Base-by-base conservation (phyloP, 2,329 filamentous ascomycete species). In the Neonectria faginata region DNA sequence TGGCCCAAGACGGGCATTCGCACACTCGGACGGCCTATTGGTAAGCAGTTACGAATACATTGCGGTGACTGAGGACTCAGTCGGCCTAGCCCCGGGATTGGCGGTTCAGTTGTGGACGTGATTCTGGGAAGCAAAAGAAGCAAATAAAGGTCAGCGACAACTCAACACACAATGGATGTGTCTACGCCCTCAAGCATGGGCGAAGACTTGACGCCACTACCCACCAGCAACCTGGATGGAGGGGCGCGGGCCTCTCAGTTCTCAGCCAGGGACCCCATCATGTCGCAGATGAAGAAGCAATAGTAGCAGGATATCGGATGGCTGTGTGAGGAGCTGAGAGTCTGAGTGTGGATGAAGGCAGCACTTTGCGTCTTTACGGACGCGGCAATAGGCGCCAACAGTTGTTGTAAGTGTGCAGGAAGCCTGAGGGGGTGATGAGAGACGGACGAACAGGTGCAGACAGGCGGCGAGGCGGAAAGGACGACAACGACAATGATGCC, bases 301-400 rank as follows among this genome's bases (percentile, higher is more conserved):
- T 14, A 47, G 33, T 57, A 33, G 12, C 20, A 57, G 14, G 54
- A 8, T n/a, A 20, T n/a, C 25, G 33, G 33, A 42, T 50, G 55
- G 55, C 20, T 57, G 55, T 57, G 55, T 57, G 55, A 42, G 12
- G 55, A 57, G 55, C 55, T 39, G 55, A 57, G 20, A 14, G 6
- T 20, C n/a, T 25, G 31, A 29, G 22, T 16, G 44, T 16, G 7
- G 14, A 20, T 14, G 16, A 51, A 57, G 54, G 44, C 39, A 53
- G 44, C 39, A 45, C 25, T 27, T 25, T 36, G 16, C 20, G 25
- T 53, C 48, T 18, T 48, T 48, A 42, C 60, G 52, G 29, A 31
- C 29, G 33, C 41, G 5, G 39, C 16, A 62, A 56, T 47, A 57
- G 52, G 27, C 53, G 60, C 52, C 52, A 12, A 25, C 29, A 22